Conservation (phyloP, 768 basidiomycete species). For the Lactarius psammicola region DNA sequence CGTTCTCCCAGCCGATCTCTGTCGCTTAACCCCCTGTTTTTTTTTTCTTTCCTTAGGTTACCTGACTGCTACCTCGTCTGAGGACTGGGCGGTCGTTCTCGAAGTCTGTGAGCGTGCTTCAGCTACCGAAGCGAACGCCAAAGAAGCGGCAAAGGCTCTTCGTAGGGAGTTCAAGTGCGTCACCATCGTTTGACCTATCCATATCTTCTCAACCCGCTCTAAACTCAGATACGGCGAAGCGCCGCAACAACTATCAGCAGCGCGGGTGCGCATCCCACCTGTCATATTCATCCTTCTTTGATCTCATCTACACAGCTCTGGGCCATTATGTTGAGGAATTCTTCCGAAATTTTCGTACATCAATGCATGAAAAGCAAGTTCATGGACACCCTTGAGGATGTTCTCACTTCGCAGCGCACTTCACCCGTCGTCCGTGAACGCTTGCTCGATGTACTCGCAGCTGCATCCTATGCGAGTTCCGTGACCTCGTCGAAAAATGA, state of each 20-base stretch:
- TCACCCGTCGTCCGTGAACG: slow-evolving; percentile 80
- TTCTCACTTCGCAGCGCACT: slow-evolving; percentile 59
- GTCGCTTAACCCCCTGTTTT: neutral
- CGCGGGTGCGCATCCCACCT: slow-evolving; percentile 19
- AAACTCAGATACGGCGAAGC: slow-evolving; percentile 26
- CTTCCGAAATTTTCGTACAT: slow-evolving; percentile 64
- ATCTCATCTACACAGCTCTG: slow-evolving; percentile 54
- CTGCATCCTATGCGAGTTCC: slow-evolving; percentile 70
- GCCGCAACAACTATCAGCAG: slow-evolving; percentile 28
- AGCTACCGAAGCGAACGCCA: slow-evolving; percentile 65
- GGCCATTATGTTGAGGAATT: slow-evolving; percentile 88
- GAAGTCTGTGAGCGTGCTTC: slow-evolving; percentile 87
- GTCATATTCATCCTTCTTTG: neutral
- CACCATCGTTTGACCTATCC: neutral
- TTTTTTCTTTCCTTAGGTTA: slow-evolving; percentile 56
- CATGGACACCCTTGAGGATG: slow-evolving; percentile 73
- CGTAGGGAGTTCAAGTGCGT: slow-evolving; percentile 82
- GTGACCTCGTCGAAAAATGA: slow-evolving; percentile 37
- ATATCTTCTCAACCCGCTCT: slow-evolving; percentile 4
- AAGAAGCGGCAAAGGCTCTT: slow-evolving; percentile 80
- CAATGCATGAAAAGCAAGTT: slow-evolving; percentile 77
- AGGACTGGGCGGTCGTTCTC: slow-evolving; percentile 78
- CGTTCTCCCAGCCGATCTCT: neutral
- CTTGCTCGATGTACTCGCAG: slow-evolving; percentile 76
- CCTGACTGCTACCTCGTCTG: slow-evolving; percentile 72